Base-by-base conservation (phyloP, 495 filamentous ascomycete species). In the Penicillium samsonianum region DNA sequence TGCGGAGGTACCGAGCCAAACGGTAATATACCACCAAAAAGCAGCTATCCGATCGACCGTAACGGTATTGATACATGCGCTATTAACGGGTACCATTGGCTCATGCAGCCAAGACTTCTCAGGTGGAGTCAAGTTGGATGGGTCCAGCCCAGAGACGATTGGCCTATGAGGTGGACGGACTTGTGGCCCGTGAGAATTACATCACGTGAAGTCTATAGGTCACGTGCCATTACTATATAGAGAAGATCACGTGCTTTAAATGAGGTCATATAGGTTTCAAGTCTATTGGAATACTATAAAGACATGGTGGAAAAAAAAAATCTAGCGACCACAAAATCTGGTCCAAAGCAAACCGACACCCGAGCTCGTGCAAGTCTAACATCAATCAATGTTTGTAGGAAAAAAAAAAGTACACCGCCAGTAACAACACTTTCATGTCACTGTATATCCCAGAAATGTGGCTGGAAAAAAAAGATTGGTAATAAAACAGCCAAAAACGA, bases 271-370 rank as follows among this genome's bases (percentile, higher is more conserved):
- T 1, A 25, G 17, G 20, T 14, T 51, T 20, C 52, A 66, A 67
- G 58, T 73, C 50, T 67, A 70, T 67, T 67, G 60, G 25, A 63
- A 70, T 58, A 67, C 63, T 67, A 64, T 69, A 56, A 57, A 58
- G 54, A 70, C 61, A 65, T 20, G 45, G 59, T 64, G 63, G 53
- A 57, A 46, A 52, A 65, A 38, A 38, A 37, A 37, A 16, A 17
- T 16, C n/a, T 3, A 38, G 8, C 16, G 35, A 59, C 54, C 43
- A 44, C 31, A 53, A 63, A 60, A 61, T 58, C 58, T 59, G 38
- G 19, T 60, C 54, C 47, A 62, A 57, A 59, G 61, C 63, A 61
- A 67, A 44, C 55, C 53, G 62, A 67, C 64, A 71, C 67, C 70
- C 60, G 45, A 67, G 62, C 65, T 68, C 60, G 65, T 70, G 67